Conservation (phyloP, 2,329 filamentous ascomycete genomes). For the Microsporum ferrugineum region DNA sequence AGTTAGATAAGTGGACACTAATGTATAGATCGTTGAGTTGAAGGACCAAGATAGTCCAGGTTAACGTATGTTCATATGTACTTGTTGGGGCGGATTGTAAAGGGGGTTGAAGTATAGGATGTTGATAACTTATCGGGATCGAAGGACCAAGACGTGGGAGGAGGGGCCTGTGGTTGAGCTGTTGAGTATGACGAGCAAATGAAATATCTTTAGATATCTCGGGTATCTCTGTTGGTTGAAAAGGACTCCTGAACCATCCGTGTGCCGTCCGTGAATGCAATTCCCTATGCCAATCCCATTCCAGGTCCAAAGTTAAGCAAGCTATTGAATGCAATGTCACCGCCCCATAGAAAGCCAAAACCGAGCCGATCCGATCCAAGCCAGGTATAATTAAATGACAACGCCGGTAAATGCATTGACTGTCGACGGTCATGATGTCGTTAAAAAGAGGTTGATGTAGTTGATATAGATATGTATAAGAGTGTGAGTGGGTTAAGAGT, state of each 20-base stretch:
- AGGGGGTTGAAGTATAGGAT: neutral
- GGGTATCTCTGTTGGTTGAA: neutral
- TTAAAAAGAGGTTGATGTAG: neutral
- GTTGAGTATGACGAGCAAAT: neutral
- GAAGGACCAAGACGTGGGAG: neutral
- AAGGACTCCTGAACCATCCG: neutral
- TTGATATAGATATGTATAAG: neutral
- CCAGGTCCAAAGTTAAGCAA: neutral
- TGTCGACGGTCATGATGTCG: neutral
- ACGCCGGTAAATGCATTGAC: conserved; percentile 2
- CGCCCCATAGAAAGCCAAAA: neutral
- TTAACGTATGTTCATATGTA: neutral
- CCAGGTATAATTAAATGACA: neutral
- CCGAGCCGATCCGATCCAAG: neutral
- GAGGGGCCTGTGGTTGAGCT: neutral
- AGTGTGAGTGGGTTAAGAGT: neutral
- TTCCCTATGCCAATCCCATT: neutral
- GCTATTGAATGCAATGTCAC: neutral
- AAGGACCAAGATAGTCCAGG: neutral
- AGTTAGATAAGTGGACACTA: neutral
- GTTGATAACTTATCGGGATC: neutral
- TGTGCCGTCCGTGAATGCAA: neutral
- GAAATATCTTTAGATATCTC: neutral
- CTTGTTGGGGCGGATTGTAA: neutral
- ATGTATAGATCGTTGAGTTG: neutral